Conservation (phyloP, 176 grass and related monocot genomes). For the Carex cristatella region DNA sequence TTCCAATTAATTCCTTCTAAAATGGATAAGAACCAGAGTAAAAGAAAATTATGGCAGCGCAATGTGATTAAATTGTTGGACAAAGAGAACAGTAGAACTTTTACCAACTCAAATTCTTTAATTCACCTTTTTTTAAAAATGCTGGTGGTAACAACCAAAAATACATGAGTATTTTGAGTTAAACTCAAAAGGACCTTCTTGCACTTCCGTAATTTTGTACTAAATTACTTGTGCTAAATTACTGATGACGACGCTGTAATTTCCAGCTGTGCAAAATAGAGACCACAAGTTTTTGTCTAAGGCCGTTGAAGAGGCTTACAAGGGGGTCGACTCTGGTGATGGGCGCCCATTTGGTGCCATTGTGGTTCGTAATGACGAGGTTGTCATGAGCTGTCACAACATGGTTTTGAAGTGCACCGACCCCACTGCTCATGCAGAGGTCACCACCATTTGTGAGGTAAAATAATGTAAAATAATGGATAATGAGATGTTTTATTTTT, state of each 20-base stretch:
- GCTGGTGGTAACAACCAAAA: background rate
- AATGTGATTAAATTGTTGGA: background rate
- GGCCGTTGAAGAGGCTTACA: conserved; percentile 79
- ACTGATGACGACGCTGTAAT: background rate
- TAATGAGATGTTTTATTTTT: background rate
- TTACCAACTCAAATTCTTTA: background rate
- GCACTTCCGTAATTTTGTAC: background rate
- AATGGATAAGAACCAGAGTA: background rate
- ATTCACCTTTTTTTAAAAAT: background rate
- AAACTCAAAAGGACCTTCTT: background rate
- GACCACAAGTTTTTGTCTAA: conserved; percentile 88
- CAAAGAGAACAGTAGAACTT: background rate
- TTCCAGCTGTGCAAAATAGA: conserved; percentile 65
- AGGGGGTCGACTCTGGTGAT: conserved; percentile 72
- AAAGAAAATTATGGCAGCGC: background rate
- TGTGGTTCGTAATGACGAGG: conserved; percentile 71
- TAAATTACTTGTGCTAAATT: background rate
- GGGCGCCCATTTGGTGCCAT: conserved; percentile 86
- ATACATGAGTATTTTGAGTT: background rate
- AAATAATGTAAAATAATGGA: conserved; percentile 10
- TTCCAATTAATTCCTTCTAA: background rate
- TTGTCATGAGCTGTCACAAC: conserved; percentile 87
- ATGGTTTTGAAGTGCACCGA: conserved; percentile 83
- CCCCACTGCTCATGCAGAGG: conserved; percentile 90
- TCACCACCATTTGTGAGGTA: conserved; percentile 93